Base-by-base conservation (phyloP, 208 protist genomes). In the Herpetomonas samuelpessoai region DNA sequence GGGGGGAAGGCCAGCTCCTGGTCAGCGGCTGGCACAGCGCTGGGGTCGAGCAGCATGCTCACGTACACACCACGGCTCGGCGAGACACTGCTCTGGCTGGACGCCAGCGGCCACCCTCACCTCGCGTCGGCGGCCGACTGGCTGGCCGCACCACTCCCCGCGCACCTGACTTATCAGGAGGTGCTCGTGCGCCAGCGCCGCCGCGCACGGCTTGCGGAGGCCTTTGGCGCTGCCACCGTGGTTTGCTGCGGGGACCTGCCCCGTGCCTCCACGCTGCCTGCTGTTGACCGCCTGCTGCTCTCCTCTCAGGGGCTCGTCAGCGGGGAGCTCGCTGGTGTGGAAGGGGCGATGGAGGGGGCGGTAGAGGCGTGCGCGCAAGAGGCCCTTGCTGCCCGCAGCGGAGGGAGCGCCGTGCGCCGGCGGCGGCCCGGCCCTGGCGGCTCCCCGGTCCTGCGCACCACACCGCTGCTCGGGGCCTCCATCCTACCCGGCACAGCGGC, bases 271-370 rank as follows among this genome's bases (percentile, higher is more conserved):
- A 73, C 62, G 45, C 64, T 85, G 26, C 65, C 69, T 16, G 70
- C 66, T 0, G 53, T 75, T n/a, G 62, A 85, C 63, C 68, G 74
- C 1, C 44, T 81, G 10, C 39, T 80, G 21, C 57, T 81, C 46
- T 50, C 65, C 51, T 35, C 60, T 39, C 54, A 61, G 10, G 52
- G 39, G 30, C 64, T 63, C 26, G 65, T 65, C 29, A 62, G 62
- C 25, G 62, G 68, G 53, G 63, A 48, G 0, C 61, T 55, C 0
- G 48, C 57, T 41, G 58, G 30, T 53, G 55, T 71, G 35, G 54
- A 65, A 55, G 57, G 48, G 14, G 38, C 64, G 7, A 30, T 73
- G 29, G 73, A 79, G 28, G 38, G 50, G 0, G 73, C 62, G 19
- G 27, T 63, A 3, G 27, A 24, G 44, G 57, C 7, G 21, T 9